Evolutionary conservation across 495 filamentous ascomycete species (phyloP), one percentile per base, ranked within the genome.

Genomic region (Xylaria cubensis): DNA sequence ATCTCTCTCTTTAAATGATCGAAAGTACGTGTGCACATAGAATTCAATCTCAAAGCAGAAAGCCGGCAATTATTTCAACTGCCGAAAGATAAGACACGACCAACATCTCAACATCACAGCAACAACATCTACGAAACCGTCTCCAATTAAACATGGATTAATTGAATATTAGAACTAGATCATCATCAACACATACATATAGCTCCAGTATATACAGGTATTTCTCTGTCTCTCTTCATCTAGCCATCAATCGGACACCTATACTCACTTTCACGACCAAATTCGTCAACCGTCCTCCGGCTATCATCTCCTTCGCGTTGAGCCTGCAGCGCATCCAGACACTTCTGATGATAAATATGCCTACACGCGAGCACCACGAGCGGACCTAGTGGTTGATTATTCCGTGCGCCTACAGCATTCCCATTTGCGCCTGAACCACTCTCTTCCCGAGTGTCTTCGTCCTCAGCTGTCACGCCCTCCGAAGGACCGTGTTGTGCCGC

Each of bases 291-390:
- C 36, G 71, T 71, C 71, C 74, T 76, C 39, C 69, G 73, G 44
- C 79, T 75, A n/a, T 82, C 77, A n/a, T 82, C 77, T 26, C 39
- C 70, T 42, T 67, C 67, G 29, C 65, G 56, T 75, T 86, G 84
- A 29, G 73, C 81, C 75, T 86, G 84, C 73, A 90, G 67, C 62
- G 81, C 81, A 61, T 91, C 89, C 67, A 91, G 77, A 79, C 89
- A 91, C 26, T 74, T 81, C 72, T 87, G 84, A 74, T 91, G 89
- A 74, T 90, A 91, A 44, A 91, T 84, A 75, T 91, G 89, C 56
- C 88, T 83, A 76, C 89, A 91, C 51, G 86, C 86, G 50, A 91
- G 80, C 68, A 91, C 80, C 0, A 91, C 84, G 42, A 91, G 75
- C 55, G 87, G 83, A 15, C 84, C 85, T 34, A 88, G 78, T 5